Base-by-base conservation (phyloP, 257 asterid genomes). In the Henckelia pumila region DNA sequence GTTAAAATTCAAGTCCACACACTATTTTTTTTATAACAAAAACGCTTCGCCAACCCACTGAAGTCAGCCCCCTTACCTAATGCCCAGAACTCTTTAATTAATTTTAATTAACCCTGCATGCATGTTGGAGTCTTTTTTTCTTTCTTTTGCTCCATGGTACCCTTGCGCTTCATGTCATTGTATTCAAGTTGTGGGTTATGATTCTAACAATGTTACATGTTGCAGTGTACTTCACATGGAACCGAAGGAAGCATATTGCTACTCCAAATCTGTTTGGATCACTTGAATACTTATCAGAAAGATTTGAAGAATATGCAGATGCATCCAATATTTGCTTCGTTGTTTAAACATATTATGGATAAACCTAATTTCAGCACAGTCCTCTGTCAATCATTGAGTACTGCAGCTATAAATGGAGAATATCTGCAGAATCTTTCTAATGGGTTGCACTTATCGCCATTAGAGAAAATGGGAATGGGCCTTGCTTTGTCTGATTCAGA, bases 401-500 rank as follows among this genome's bases (percentile, higher is more conserved):
- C 75, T 71, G 64, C 70, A 56, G 68, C 84, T 30, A 60, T 89
- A 75, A 79, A 59, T 69, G 98, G 87, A 72, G 99, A 84, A 67
- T 82, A 84, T 61, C 79, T 94, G 74, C 89, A 82, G 72, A 77
- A 81, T 78, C 78, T 94, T n/a, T 87, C 86, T 70, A 79, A 67
- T 73, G 91, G 84, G 30, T 74, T 94, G 66, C 79, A 69, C 21
- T 75, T 94, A 82, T 81, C 87, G 7, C 73, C 68, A 47, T 71
- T 89, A 64, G 98, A 94, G 81, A 94, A 82, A 75, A 78, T 94
- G 70, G 89, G 87, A 55, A 65, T 87, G 77, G 96, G 99, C 63
- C 96, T 94, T 78, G 95, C 96, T 28, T 70, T 94, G 78, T 88
- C 93, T 8, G 85, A 80, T 71, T 85, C 99, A 25, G 96, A 94